Base-by-base conservation (phyloP, 768 basidiomycete genomes). In the Phanerochaete sordida region DNA sequence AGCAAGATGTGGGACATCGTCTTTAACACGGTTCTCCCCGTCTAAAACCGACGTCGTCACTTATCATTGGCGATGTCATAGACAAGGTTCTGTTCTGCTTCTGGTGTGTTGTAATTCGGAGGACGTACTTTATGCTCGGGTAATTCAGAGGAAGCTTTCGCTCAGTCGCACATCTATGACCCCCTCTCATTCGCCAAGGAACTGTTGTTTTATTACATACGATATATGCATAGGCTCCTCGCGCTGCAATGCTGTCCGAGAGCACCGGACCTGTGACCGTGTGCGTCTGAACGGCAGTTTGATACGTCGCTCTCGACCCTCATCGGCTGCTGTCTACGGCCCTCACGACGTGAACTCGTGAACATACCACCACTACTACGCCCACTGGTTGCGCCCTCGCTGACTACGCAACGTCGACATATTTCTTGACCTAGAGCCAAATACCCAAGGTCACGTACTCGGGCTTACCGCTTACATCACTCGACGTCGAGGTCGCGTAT, bases 1-100 rank as follows among this genome's bases (percentile, higher is more conserved):
- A 94, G 91, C 77, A 98, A 96, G 78, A 77, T 98, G 43, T 98
- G 96, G 96, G 96, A 98, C 73, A 76, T 85, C 69, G 83, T 95
- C 39, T 97, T 97, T 73, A 90, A 87, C 70, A 98, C 95, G 1
- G 77, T 88, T 37, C 79, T 93, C 23, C 79, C 79, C 1, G 79
- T 91, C 33, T 92, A 75, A 75, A 37, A 16, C 21, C 23, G 7
- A 23, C 37, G 7, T 21, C 28, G 46, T 19, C 13, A 49, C 23
- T 37, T 3, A 27, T 4, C 19, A 19, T 35, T 13, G 39, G 7
- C 39, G 39, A 19, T 16, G 19, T 49, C 50, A 28, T 37, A n/a
- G 6, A 39, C 54, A 28, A 16, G 54, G 47, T 4, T 26, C 53
- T 35, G 35, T 16, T n/a, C 1, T 1, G 35, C 33, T 12, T 37